phyloP scores from a whole-genome alignment of 805 yeast species.

The Metschnikowia gelsemii region DNA sequence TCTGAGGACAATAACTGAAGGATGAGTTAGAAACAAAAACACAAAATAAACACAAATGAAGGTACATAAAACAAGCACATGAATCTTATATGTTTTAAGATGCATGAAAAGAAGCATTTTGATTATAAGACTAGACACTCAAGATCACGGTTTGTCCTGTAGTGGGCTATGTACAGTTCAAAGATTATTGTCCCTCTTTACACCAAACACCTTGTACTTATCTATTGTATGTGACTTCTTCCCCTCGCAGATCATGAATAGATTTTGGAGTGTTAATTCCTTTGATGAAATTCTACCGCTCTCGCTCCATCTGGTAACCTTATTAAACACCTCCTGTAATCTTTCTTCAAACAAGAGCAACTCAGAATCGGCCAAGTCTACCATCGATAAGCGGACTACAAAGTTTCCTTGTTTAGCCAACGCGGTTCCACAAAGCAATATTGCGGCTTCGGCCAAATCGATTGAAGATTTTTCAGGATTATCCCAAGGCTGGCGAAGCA shows the following conservation, averaged over 20 bases:
- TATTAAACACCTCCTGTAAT: slow-evolving; percentile 27
- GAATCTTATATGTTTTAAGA: too few species aligned
- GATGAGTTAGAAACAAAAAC: not conserved
- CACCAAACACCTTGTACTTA: slow-evolving; percentile 17
- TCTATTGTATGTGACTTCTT: slow-evolving; percentile 13
- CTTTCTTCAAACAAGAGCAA: slow-evolving; percentile 26
- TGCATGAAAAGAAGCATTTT: too few species aligned
- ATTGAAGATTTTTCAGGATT: slow-evolving; percentile 31
- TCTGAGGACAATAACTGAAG: not conserved
- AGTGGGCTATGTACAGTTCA: too few species aligned
- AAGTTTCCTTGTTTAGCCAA: slow-evolving; percentile 33
- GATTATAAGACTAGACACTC: too few species aligned
- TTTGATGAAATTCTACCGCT: slow-evolving; percentile 8
- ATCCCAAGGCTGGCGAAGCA: slow-evolving; percentile 26
- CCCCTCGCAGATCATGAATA: slow-evolving; percentile 30
- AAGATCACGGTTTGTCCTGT: too few species aligned
- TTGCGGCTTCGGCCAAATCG: slow-evolving; percentile 43
- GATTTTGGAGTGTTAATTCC: slow-evolving; percentile 17
- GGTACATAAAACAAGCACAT: not conserved
- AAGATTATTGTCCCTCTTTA: slow-evolving; percentile 5
- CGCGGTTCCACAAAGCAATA: slow-evolving; percentile 30
- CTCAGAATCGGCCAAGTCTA: slow-evolving; percentile 31
- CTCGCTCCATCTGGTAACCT: slow-evolving; percentile 24
- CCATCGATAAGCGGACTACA: slow-evolving; percentile 30
- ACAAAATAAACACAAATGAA: not conserved